Base-by-base conservation (phyloP, 176 grass and related monocot species). In the Bolboschoenus planiculmis region DNA sequence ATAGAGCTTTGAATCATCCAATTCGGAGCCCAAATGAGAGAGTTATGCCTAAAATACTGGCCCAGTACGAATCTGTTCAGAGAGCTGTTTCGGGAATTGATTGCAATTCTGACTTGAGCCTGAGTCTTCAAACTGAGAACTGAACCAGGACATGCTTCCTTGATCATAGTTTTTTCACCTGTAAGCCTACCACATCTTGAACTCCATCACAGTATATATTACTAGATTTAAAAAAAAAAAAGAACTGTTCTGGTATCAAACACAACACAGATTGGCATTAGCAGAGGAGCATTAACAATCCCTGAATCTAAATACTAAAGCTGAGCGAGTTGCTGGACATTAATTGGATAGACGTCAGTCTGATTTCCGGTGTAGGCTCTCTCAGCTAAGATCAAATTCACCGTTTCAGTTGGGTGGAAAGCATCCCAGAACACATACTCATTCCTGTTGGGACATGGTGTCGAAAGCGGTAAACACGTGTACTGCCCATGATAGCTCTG, bases 371-470 rank as follows among this genome's bases (percentile, higher is more conserved):
- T 50, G 83, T 87, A 92, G 18, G 88, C 91, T 53, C 18, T 85
- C 30, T 78, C 64, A 7, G 78, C 87, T 1, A 89, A 80, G 20
- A 88, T 64, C 35, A 85, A 26, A 79, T 90, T 92, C 35, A 75
- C 88, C 0, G 87, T 79, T 47, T 92, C 53, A 30, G 90, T 92
- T 3, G 87, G 85, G 46, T 89, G 90, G 78, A 80, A 79, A 10
- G 80, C 85, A 64, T 92, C 91, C 91, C 88, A 92, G 72, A 87
- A 92, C 10, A 90, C 56, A 40, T 86, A 84, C 23, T 77, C 61
- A n/a, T 8, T 47, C 55, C 87, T 77, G 35, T 83, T 46, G 1
- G 1, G n/a, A 36, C 85, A 92, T 3, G 91, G 87, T 26, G 53
- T 39, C 0, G 64, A 34, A 50, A 77, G 56, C 2, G 91, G 73